These are phyloP conservation scores for Aspergillus biplanus DNA, from an alignment of 495 filamentous ascomycete species.

Conservation along the genomic window DNA sequence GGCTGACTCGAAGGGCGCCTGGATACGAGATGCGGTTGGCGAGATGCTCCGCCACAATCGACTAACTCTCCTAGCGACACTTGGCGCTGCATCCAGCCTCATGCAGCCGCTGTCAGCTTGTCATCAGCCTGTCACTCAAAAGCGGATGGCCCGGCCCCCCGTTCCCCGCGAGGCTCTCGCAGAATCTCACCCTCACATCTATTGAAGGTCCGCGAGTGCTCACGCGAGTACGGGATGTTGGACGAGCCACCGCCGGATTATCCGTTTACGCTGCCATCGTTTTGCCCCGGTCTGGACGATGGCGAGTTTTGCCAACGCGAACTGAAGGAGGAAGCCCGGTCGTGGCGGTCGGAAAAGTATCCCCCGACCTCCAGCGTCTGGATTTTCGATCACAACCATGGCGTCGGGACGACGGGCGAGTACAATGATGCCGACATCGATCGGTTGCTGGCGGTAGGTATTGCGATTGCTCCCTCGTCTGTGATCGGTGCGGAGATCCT, in stretches of 20 bases:
- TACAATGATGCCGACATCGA: conserved; percentile 12
- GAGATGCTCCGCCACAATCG: conserved; percentile 2
- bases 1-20: conserved; percentile 5
- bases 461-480: not conserved
- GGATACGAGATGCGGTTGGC: conserved; percentile 1
- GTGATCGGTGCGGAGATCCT: not conserved
- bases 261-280: conserved; percentile 12
- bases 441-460: conserved; percentile 13
- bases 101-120: not conserved
- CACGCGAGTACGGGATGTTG: not conserved
- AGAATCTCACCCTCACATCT: not conserved
- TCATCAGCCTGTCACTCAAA: not conserved
- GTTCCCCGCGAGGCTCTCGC: not conserved
- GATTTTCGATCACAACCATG: conserved; percentile 15
- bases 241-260: conserved; percentile 4
- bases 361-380: conserved; percentile 7
- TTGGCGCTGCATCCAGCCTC: not conserved
- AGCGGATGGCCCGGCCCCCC: not conserved
- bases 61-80: not conserved
- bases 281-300: conserved; percentile 15
- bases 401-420: conserved; percentile 5
- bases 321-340: conserved; percentile 16
- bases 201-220: not conserved
- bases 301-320: conserved; percentile 17
- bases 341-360: conserved; percentile 18